Evolutionary conservation across 441 rosid species (phyloP), one percentile per base, ranked within the genome.

Genomic region (Pelargonium fulgidum): DNA sequence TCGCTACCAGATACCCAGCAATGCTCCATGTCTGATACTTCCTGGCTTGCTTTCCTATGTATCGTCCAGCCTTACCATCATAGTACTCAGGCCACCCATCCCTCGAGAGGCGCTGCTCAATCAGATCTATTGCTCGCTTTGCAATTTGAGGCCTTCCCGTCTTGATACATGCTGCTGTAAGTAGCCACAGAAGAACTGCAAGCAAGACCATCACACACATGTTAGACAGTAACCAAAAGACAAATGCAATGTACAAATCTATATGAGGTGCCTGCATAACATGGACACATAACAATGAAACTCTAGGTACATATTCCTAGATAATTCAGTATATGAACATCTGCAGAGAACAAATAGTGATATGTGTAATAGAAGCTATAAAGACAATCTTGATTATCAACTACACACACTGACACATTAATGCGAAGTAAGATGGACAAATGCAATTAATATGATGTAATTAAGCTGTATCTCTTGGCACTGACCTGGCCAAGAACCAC

Each of bases 401-500:
- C 7, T 45, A 12, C 52, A 45, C 48, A n/a, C 16, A 8, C 7
- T 42, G 50, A 7, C 50, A 44, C 12, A 44, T 44, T 44, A 44
- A 13, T 44, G 50, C 50, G 3, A 8, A 1, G 13, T 44, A 44
- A 9, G 50, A 12, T 7, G 50, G 13, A 8, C 12, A 9, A 44
- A 8, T 44, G 50, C 50, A 22, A 22, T 22, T 24, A 24, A 24
- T 24, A 24, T 26, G 33, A 26, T 26, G 33, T 26, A 45, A 45
- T 45, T 47, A 47, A 47, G n/a, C 3, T 47, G 14, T 47, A 47
- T 11, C 52, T 45, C 52, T 47, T 69, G 64, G 50, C 48, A 66
- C 67, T 65, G 76, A 88, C 97, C 97, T 84, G 97, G 94, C 98
- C 97, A 93, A 62, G 97, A 91, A 62, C 98, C 98, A 33, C 96